Evolutionary conservation across 345 rosid species (phyloP), one percentile per base, ranked within the genome.

Genomic region (Cardamine chenopodiifolia): DNA sequence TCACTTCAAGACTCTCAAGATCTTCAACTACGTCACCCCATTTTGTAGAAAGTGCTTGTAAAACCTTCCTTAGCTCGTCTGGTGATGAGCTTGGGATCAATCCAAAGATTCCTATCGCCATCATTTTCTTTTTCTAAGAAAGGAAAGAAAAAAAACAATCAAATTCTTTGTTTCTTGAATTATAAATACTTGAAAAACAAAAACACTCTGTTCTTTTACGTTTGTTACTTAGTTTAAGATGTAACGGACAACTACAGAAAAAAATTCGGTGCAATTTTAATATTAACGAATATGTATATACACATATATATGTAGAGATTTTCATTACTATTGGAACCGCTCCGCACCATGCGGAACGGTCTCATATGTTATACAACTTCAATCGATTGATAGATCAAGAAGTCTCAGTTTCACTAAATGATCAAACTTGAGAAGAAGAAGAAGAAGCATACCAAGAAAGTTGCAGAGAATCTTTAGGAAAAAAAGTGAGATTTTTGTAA

Each of bases 1-100:
- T 78, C 77, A 86, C 88, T 80, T 89, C 80, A 74, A 85, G 72
- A 26, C 69, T 66, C 73, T 72, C 78, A 61, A 79, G 52, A 72
- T 88, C 92, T 17, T 86, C 89, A 29, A 88, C 79, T 26, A 79
- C 85, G 52, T 87, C 97, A 34, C 92, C 94, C 91, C 87, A 81
- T 22, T 83, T 83, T 1, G 83, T 71, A 0, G 85, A 87, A 20
- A 90, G 68, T 4, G 79, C 79, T 31, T 70, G 79, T 22, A 90
- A 82, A 9, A 86, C 79, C 62, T 78, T 78, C 71, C 45, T 68
- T 19, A 93, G 67, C 58, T 93, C 96, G 58, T 85, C 93, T 5
- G 95, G 96, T 25, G 87, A 79, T 57, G 67, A 73, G 22, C 79
- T 75, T 29, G 70, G 79, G 35, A 90, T 28, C 68, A 77, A 78